Percentiles rank a stretch among this genome's conserved stretches.
phyloP scores from a whole-genome alignment of 2,329 filamentous ascomycete species.

The Akanthomyces dipterigenus region DNA sequence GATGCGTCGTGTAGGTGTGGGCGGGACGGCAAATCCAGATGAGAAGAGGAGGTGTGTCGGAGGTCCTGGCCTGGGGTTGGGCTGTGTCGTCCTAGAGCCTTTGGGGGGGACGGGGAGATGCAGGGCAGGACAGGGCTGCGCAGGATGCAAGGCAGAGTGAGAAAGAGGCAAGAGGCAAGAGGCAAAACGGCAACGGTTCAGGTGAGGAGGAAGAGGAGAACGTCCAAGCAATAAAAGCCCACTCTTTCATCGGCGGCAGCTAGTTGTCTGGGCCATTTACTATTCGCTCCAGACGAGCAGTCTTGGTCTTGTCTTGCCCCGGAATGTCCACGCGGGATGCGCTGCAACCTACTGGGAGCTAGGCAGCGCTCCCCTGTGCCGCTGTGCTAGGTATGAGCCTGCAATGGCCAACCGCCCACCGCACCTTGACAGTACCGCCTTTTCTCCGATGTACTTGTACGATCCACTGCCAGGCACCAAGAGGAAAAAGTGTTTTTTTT shows the following conservation, averaged over 20 bases:
- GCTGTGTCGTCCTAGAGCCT: background rate
- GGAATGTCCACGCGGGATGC: slow-evolving; percentile 2
- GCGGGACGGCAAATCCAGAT: slow-evolving; percentile 4
- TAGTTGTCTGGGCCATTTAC: background rate
- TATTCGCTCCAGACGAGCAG: background rate
- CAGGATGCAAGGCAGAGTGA: background rate
- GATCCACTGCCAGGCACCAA: background rate
- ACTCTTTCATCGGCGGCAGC: background rate
- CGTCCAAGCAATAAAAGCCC: background rate
- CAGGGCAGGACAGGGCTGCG: background rate
- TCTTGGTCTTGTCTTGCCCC: background rate
- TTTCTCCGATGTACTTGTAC: background rate
- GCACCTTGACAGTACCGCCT: background rate
- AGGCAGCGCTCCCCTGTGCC: background rate
- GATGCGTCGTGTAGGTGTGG: slow-evolving; percentile 4
- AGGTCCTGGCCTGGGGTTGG: background rate
- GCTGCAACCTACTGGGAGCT: background rate
- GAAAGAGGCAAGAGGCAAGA: background rate
- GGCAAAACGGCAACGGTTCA: background rate
- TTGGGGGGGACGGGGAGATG: background rate
- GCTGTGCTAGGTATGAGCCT: too few relatives aligned
- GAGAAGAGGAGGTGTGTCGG: background rate
- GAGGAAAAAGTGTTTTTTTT: too few relatives aligned
- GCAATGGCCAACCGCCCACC: too few relatives aligned
- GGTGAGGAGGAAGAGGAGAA: background rate